Conservation (phyloP, 2,329 filamentous ascomycete species). For the Cercospora janseana region DNA sequence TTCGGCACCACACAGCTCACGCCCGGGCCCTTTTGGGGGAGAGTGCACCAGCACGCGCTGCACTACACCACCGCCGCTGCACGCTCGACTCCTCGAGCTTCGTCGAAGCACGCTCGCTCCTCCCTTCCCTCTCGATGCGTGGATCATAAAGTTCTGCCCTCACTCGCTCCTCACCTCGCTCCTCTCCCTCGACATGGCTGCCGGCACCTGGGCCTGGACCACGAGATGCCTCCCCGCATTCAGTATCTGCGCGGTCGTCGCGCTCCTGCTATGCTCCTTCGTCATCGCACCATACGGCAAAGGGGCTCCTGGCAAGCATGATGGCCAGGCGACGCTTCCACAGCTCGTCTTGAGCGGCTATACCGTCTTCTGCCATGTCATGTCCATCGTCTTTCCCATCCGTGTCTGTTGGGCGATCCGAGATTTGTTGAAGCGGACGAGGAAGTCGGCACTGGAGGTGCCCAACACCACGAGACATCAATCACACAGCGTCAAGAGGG, state of each 20-base stretch:
- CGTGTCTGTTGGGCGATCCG: constrained; percentile 62
- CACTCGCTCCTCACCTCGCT: not conserved
- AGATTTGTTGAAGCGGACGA: constrained; percentile 50
- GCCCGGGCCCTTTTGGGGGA: constrained; percentile 13
- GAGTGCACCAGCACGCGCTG: constrained; percentile 8
- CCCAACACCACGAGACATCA: constrained; percentile 25
- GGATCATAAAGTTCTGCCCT: constrained; percentile 6
- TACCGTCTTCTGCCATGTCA: constrained; percentile 61
- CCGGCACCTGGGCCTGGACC: constrained; percentile 29
- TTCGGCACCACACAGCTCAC: constrained; percentile 5
- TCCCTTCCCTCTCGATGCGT: constrained; percentile 9
- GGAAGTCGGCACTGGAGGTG: constrained; percentile 24
- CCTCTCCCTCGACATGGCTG: constrained; percentile 19
- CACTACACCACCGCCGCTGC: constrained; percentile 9
- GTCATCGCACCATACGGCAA: constrained; percentile 31
- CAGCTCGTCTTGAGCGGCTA: constrained; percentile 49
- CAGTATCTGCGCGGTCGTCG: constrained; percentile 28
- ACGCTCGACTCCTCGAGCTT: constrained; percentile 3
- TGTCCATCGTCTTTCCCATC: constrained; percentile 63
- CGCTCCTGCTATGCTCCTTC: constrained; percentile 32
- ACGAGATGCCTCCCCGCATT: constrained; percentile 34
- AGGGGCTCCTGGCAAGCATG: constrained; percentile 26
- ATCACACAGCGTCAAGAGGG: constrained; percentile 22
- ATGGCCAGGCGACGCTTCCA: constrained; percentile 32
- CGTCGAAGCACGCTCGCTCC: not conserved